A percentile compares a stretch with the other conserved stretches of the same genome.
Conservation (phyloP, 2,329 filamentous ascomycete species). For the Fusarium domesticum region DNA sequence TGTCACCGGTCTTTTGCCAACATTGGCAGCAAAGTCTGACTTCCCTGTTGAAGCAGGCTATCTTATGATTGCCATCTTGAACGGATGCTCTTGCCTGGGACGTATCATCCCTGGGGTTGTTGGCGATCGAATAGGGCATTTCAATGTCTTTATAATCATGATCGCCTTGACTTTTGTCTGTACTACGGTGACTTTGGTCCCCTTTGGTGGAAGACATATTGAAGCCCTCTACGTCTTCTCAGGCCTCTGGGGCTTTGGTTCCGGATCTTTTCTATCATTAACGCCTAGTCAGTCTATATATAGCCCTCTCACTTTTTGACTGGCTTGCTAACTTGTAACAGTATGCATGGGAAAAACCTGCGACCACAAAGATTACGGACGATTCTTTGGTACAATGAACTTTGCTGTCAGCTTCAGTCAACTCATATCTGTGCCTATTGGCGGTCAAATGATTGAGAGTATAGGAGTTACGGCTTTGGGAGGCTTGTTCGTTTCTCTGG, state of each 20-base stretch:
- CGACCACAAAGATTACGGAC: constrained; percentile 41
- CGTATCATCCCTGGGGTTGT: constrained; percentile 39
- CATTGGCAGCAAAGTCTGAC: constrained; percentile 34
- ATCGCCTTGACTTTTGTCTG: constrained; percentile 33
- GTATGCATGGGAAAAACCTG: constrained; percentile 44
- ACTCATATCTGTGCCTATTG: not conserved
- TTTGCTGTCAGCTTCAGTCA: not conserved
- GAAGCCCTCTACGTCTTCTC: constrained; percentile 40
- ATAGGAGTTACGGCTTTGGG: not conserved
- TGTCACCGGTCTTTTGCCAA: constrained; percentile 41
- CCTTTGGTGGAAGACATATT: constrained; percentile 31
- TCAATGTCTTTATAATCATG: constrained; percentile 31
- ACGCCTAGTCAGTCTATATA: constrained; percentile 19
- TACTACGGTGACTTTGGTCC: constrained; percentile 40
- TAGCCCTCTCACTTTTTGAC: no score
- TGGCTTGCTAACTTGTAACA: constrained; percentile 5
- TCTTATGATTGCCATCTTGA: constrained; percentile 40
- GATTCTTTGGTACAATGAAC: constrained; percentile 30
- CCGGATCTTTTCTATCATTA: constrained; percentile 41
- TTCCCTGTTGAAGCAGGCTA: constrained; percentile 37
- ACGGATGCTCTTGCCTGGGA: constrained; percentile 40
- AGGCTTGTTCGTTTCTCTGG: not conserved
- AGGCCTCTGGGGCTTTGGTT: constrained; percentile 44
- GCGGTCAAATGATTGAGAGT: not conserved
- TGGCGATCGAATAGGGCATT: constrained; percentile 40